phyloP scores from a whole-genome alignment of 2,329 filamentous ascomycete species.

The Fusarium penzigii region DNA sequence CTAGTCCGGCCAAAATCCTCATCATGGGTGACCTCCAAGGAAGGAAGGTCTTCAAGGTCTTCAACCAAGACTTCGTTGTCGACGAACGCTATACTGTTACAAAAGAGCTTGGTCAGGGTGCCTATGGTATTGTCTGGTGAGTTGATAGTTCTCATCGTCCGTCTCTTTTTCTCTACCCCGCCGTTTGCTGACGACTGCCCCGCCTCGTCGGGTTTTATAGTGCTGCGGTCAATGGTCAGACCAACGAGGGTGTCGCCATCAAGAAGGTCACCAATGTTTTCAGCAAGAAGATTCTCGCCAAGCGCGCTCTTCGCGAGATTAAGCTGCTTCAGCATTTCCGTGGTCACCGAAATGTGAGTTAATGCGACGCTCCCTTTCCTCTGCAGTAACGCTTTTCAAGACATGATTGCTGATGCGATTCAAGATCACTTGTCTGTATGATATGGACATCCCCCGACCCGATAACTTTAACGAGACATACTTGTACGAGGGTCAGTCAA shows the following conservation, averaged over 20 bases:
- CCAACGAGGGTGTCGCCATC: conserved; percentile 91
- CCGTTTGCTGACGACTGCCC: conserved; percentile 30
- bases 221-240: conserved; percentile 88
- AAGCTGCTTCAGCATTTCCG: conserved; percentile 98
- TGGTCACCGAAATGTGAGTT: conserved; percentile 77
- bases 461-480: conserved; percentile 99
- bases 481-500: conserved; percentile 83
- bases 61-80: conserved; percentile 99
- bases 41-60: conserved; percentile 97
- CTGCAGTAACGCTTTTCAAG: neutral
- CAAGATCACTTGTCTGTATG: conserved; percentile 97
- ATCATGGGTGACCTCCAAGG: conserved; percentile 45
- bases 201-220: conserved; percentile 47
- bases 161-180: conserved; percentile 27
- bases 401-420: conserved; percentile 19
- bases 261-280: conserved; percentile 99
- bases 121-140: conserved; percentile 98
- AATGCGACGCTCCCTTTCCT: neutral
- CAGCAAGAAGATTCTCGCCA: conserved; percentile 99
- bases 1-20: neutral
- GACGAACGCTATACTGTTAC: conserved; percentile 98
- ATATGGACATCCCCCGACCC: conserved; percentile 98
- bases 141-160: conserved; percentile 23
- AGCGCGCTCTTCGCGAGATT: conserved; percentile 96
- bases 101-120: conserved; percentile 96